Percentiles rank a stretch among this genome's conserved stretches.
These are phyloP conservation scores for Protomyces gravidus DNA, from an alignment of 1,139 yeast species.

Conservation along the genomic window DNA sequence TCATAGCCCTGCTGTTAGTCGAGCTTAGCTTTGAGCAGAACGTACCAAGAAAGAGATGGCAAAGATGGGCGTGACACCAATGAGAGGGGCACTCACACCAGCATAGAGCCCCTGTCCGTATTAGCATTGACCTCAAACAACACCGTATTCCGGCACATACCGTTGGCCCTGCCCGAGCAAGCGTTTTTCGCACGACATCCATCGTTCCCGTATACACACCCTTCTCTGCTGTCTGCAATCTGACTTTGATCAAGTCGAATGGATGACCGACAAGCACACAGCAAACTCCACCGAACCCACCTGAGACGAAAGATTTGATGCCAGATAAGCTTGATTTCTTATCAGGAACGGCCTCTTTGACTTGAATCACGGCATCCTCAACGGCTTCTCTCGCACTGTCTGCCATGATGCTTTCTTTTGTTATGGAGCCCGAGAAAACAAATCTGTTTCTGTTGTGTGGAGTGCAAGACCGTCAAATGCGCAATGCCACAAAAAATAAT, in stretches of 20 bases:
- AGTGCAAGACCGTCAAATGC: no score
- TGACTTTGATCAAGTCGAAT: conserved; percentile 85
- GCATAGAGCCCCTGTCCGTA: conserved; percentile 75
- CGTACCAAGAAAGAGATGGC: conserved; percentile 85
- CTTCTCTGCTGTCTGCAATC: conserved; percentile 61
- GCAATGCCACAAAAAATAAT: no score
- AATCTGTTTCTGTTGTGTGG: no score
- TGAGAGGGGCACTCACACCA: conserved; percentile 82
- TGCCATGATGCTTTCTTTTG: background rate
- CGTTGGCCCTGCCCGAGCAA: conserved; percentile 64
- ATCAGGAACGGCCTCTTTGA: background rate
- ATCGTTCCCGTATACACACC: conserved; percentile 59
- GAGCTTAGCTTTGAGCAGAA: conserved; percentile 42
- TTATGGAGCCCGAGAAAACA: background rate
- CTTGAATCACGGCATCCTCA: background rate
- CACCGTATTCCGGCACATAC: no score
- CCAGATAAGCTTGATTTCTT: conserved; percentile 5
- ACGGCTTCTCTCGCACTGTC: conserved; percentile 3
- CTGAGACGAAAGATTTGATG: conserved; percentile 74
- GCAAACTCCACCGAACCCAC: conserved; percentile 80
- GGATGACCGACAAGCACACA: conserved; percentile 96
- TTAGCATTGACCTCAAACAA: background rate
- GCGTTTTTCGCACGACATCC: conserved; percentile 64
- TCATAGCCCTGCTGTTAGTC: conserved; percentile 61
- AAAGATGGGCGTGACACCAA: conserved; percentile 97